phyloP scores from a whole-genome alignment of 208 protist species.

The Wallacemonas sp. region DNA sequence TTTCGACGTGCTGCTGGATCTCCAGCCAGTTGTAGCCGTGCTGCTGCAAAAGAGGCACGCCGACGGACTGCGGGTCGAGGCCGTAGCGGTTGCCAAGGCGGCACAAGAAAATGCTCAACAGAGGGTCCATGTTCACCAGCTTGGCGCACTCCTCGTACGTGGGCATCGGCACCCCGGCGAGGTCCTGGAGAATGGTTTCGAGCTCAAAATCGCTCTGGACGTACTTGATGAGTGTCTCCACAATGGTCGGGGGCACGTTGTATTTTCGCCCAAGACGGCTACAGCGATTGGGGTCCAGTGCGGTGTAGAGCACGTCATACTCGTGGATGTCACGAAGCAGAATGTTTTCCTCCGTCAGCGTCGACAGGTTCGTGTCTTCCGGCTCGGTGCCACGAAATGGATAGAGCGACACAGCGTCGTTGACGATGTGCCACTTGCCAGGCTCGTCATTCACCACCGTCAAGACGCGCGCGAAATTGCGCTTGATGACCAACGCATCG shows the following conservation, averaged over 20 bases:
- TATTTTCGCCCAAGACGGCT: constrained; percentile 39
- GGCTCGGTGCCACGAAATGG: constrained; percentile 35
- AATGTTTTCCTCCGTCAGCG: constrained; percentile 15
- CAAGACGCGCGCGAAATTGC: constrained; percentile 74
- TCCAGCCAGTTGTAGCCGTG: constrained; percentile 59
- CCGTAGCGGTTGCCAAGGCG: constrained; percentile 69
- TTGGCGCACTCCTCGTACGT: constrained; percentile 67
- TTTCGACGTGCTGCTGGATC: constrained; percentile 15
- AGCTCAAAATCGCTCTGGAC: constrained; percentile 65
- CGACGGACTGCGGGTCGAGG: constrained; percentile 32
- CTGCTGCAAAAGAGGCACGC: constrained; percentile 47
- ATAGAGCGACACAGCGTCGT: constrained; percentile 81
- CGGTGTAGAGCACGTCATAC: constrained; percentile 65
- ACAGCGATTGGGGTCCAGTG: constrained; percentile 42
- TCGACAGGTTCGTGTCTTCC: constrained; percentile 9
- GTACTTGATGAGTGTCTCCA: constrained; percentile 39
- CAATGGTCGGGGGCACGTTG: constrained; percentile 61
- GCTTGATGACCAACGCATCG: constrained; percentile 55
- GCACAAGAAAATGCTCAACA: constrained; percentile 73
- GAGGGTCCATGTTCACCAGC: constrained; percentile 48
- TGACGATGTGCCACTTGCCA: constrained; percentile 68
- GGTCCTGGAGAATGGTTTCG: constrained; percentile 52
- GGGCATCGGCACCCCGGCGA: constrained; percentile 57
- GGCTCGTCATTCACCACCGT: constrained; percentile 40
- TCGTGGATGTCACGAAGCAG: constrained; percentile 54